These are phyloP conservation scores for Neonectria neomacrospora DNA, from an alignment of 2,329 filamentous ascomycete species.

Conservation along the genomic window DNA sequence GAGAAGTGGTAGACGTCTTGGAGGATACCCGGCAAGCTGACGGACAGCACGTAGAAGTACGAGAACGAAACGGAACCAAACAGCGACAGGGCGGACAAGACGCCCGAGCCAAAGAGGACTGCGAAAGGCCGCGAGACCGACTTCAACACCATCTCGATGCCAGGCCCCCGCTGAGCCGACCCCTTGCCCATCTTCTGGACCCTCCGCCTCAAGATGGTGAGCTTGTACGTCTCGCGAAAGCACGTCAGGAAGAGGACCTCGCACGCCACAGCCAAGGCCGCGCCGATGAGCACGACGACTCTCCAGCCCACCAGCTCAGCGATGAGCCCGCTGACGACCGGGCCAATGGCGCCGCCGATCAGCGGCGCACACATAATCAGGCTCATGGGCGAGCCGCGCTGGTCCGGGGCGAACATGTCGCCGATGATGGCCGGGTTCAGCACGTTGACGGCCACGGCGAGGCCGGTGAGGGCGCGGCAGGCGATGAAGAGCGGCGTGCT, in stretches of 20 bases:
- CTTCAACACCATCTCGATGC: constrained; percentile 36
- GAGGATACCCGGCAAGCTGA: constrained; percentile 63
- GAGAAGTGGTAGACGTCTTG: constrained; percentile 60
- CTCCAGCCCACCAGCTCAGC: constrained; percentile 67
- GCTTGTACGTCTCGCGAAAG: constrained; percentile 71
- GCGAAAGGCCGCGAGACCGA: constrained; percentile 58
- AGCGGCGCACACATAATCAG: constrained; percentile 67
- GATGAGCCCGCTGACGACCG: constrained; percentile 65
- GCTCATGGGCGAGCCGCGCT: constrained; percentile 68
- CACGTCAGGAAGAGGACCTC: constrained; percentile 62
- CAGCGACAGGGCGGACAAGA: constrained; percentile 62
- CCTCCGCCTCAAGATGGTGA: constrained; percentile 60
- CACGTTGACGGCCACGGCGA: constrained; percentile 72
- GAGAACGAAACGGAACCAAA: constrained; percentile 61
- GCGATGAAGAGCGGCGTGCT: constrained; percentile 60
- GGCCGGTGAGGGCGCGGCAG: constrained; percentile 68
- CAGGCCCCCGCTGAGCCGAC: constrained; percentile 31
- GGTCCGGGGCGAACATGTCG: constrained; percentile 68
- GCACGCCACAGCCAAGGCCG: constrained; percentile 58
- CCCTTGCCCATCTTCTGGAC: constrained; percentile 15
- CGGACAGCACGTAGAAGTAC: constrained; percentile 65
- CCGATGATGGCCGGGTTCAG: constrained; percentile 72
- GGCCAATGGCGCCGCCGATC: constrained; percentile 66
- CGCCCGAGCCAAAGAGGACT: constrained; percentile 61
- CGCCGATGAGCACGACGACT: constrained; percentile 61